Conservation (phyloP, 371 early-diverging fungal species). For the Lichtheimia ramosa region DNA sequence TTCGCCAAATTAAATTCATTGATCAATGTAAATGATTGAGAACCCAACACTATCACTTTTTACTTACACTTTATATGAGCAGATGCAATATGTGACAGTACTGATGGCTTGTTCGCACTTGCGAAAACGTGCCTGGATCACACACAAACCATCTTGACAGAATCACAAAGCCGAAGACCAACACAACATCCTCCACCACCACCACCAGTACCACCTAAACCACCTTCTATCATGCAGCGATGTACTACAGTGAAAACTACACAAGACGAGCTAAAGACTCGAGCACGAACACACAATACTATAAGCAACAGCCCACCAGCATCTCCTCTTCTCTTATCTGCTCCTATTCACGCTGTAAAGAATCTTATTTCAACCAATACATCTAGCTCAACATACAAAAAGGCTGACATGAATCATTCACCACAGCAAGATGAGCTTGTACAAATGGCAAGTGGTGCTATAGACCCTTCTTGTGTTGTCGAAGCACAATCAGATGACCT, state of each 20-base stretch:
- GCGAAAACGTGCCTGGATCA: conserved; percentile 35
- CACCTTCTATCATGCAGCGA: conserved; percentile 8
- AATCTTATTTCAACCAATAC: conserved; percentile 1
- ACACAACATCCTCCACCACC: conserved; percentile 10
- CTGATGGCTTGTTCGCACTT: conserved; percentile 24
- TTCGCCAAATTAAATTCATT: conserved; percentile 35
- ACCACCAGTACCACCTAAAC: conserved; percentile 38
- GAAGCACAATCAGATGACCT: conserved; percentile 22
- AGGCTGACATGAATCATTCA: not conserved
- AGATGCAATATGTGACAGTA: conserved; percentile 11
- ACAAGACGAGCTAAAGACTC: not conserved
- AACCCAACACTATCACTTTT: not conserved
- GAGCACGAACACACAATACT: not conserved
- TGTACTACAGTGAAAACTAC: conserved; percentile 1
- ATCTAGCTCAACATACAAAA: not conserved
- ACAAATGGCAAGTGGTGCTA: conserved; percentile 10
- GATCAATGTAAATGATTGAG: conserved; percentile 34
- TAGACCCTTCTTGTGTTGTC: conserved; percentile 23
- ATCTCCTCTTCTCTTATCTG: conserved; percentile 6
- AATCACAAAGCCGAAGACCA: conserved; percentile 1
- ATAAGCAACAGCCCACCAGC: not conserved
- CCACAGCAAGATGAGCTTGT: not conserved
- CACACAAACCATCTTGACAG: conserved; percentile 20
- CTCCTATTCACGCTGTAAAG: conserved; percentile 6
- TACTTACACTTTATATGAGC: not conserved